Conservation (phyloP, 495 filamentous ascomycete genomes). For the Amniculicola lignicola region DNA sequence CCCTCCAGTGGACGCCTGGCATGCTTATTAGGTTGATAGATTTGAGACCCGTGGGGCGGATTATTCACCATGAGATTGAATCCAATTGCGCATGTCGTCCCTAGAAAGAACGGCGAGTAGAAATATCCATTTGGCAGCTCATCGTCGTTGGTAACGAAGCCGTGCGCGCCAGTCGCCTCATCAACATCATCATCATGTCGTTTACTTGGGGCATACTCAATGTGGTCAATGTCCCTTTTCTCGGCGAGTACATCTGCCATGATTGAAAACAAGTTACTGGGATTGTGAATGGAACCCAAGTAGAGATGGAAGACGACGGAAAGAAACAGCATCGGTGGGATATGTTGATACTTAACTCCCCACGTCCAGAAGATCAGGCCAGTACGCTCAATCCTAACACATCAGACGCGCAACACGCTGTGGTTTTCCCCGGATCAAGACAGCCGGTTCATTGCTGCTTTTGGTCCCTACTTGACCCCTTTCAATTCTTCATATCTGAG, state of each 20-base stretch:
- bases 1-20: slow-evolving; percentile 15
- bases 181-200: slow-evolving; percentile 5
- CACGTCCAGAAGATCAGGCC: no score
- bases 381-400: no score
- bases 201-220: slow-evolving; percentile 10
- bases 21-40: not conserved
- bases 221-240: slow-evolving; percentile 3
- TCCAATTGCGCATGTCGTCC: slow-evolving; percentile 27
- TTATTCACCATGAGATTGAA: slow-evolving; percentile 19
- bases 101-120: slow-evolving; percentile 22
- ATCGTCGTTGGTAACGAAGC: slow-evolving; percentile 11
- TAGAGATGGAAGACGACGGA: no score
- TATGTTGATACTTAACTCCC: no score
- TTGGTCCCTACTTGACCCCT: no score
- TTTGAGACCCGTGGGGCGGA: not conserved
- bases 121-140: slow-evolving; percentile 31
- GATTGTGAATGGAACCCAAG: not conserved
- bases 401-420: no score
- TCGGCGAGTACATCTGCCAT: slow-evolving; percentile 4
- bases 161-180: slow-evolving; percentile 7
- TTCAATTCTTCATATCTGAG: no score
- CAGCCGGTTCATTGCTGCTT: no score
- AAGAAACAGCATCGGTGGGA: no score
- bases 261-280: not conserved
- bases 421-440: no score